Evolutionary conservation across 2,329 filamentous ascomycete species (phyloP).

Genomic region (Leptoxyphium fumago): DNA sequence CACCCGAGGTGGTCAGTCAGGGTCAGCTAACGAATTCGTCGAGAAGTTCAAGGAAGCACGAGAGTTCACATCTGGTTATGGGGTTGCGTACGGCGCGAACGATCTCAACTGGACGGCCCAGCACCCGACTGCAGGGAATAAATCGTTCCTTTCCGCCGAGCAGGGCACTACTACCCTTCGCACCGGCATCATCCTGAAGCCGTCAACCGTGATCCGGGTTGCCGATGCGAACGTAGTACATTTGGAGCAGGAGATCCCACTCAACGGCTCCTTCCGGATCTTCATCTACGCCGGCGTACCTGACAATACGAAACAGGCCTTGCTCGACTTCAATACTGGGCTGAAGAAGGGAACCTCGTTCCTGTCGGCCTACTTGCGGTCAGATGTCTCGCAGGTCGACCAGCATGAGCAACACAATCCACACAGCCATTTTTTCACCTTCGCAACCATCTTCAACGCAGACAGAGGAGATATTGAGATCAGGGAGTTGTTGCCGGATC

Average conservation of each 20-base stretch:
- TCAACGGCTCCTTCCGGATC: slow-evolving; percentile 77
- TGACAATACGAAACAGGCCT: slow-evolving; percentile 40
- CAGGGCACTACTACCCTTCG: slow-evolving; percentile 44
- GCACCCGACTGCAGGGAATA: slow-evolving; percentile 53
- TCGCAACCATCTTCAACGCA: slow-evolving; percentile 61
- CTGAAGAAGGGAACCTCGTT: slow-evolving; percentile 56
- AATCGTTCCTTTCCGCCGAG: slow-evolving; percentile 48
- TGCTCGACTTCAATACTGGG: slow-evolving; percentile 54
- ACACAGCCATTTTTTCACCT: slow-evolving; percentile 66
- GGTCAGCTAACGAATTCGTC: slow-evolving; percentile 64
- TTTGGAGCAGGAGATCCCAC: slow-evolving; percentile 74
- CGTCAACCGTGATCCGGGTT: slow-evolving; percentile 70
- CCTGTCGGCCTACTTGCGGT: slow-evolving; percentile 49
- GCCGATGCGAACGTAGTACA: slow-evolving; percentile 82
- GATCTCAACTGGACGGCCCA: slow-evolving; percentile 65
- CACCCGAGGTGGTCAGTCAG: slow-evolving; percentile 14
- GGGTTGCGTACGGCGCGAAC: slow-evolving; percentile 73
- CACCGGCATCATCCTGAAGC: slow-evolving; percentile 61
- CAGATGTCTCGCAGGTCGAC: slow-evolving; percentile 47
- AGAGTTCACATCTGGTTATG: slow-evolving; percentile 86
- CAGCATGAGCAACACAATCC: slow-evolving; percentile 76
- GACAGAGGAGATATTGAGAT: slow-evolving; percentile 59
- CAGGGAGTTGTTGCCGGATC: slow-evolving; percentile 49
- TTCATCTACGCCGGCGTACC: slow-evolving; percentile 72
- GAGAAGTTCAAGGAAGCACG: slow-evolving; percentile 82